These are phyloP conservation scores for Diaporthe ilicicola DNA, from an alignment of 2,329 filamentous ascomycete species.

Conservation along the genomic window DNA sequence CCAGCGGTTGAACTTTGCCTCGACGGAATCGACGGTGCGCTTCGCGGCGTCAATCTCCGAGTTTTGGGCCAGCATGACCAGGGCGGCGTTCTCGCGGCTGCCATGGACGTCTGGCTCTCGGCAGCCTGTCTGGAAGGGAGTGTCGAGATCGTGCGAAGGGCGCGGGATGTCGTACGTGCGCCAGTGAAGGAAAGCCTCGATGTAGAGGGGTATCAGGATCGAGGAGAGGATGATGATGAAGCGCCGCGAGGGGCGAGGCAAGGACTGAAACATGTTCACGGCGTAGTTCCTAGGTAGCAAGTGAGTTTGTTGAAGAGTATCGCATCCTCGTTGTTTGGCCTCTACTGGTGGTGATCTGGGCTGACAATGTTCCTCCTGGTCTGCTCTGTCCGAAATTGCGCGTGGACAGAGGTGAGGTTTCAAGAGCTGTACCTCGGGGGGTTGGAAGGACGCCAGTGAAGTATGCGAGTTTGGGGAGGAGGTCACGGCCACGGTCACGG, in stretches of 20 bases:
- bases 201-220: conserved; percentile 41
- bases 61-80: conserved; percentile 58
- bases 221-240: conserved; percentile 42
- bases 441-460: not conserved
- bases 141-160: conserved; percentile 48
- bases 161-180: conserved; percentile 45
- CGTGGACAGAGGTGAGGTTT: not conserved
- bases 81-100: conserved; percentile 51
- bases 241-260: conserved; percentile 31
- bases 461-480: not conserved
- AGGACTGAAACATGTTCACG: conserved; percentile 45
- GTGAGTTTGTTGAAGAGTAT: not conserved
- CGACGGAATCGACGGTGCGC: conserved; percentile 50
- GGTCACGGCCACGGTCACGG: not conserved
- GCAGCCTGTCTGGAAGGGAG: conserved; percentile 50
- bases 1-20: conserved; percentile 55
- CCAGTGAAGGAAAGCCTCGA: conserved; percentile 47
- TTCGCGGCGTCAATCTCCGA: conserved; percentile 50
- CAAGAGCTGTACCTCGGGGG: not conserved
- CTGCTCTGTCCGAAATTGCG: not conserved
- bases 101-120: conserved; percentile 46
- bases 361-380: not conserved
- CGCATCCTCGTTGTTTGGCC: conserved; percentile 17
- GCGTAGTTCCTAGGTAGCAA: conserved; percentile 39
- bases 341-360: not conserved